Conservation (phyloP, 2,329 filamentous ascomycete species). For the Trichoderma sp. region DNA sequence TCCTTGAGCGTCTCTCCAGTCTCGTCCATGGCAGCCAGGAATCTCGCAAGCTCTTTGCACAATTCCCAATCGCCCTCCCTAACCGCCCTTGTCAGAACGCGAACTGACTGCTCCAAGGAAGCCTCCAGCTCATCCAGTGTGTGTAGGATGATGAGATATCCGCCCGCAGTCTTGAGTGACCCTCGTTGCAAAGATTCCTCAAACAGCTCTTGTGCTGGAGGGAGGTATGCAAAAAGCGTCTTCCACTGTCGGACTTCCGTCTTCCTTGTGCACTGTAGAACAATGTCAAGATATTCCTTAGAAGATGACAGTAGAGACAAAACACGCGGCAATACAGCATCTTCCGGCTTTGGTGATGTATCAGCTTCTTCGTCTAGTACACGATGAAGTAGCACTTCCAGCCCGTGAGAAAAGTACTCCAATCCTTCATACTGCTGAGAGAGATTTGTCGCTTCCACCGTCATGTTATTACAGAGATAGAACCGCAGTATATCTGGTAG, state of each 20-base stretch:
- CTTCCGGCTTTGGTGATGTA: slow-evolving; percentile 62
- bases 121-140: slow-evolving; percentile 72
- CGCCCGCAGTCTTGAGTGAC: slow-evolving; percentile 90
- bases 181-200: slow-evolving; percentile 87
- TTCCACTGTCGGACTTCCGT: slow-evolving; percentile 95
- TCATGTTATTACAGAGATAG: slow-evolving; percentile 75
- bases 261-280: slow-evolving; percentile 96
- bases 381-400: slow-evolving; percentile 90
- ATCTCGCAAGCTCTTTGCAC: slow-evolving; percentile 93
- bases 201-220: slow-evolving; percentile 87
- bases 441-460: slow-evolving; percentile 78
- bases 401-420: slow-evolving; percentile 88
- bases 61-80: slow-evolving; percentile 90
- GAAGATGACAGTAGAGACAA: slow-evolving; percentile 71
- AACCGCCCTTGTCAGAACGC: slow-evolving; percentile 79
- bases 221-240: slow-evolving; percentile 88
- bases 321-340: slow-evolving; percentile 66
- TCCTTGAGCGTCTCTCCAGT: slow-evolving; percentile 77
- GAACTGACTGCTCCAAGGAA: slow-evolving; percentile 76
- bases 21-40: slow-evolving; percentile 89
- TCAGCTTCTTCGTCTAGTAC: slow-evolving; percentile 96
- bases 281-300: slow-evolving; percentile 87
- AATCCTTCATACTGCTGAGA: slow-evolving; percentile 85
- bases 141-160: slow-evolving; percentile 93
- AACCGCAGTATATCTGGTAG: slow-evolving; percentile 84